These are phyloP conservation scores for Medicago ruthenica DNA, from an alignment of 306 rosid genomes.

Conservation along the genomic window DNA sequence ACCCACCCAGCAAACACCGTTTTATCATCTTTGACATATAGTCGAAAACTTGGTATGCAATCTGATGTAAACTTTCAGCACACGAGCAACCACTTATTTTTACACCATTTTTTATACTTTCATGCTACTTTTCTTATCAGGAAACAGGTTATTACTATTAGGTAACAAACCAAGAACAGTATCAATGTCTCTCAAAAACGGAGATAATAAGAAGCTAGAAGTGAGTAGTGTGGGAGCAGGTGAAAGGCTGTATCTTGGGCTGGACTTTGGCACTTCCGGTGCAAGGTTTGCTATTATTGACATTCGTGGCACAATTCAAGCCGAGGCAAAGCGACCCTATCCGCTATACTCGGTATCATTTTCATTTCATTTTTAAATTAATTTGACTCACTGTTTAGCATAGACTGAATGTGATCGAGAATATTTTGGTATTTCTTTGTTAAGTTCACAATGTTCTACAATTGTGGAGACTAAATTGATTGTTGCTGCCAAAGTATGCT, in stretches of 20 bases:
- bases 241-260: constrained; percentile 75
- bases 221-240: neutral
- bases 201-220: neutral
- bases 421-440: neutral
- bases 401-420: neutral
- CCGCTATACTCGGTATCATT: constrained; percentile 62
- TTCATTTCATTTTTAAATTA: neutral
- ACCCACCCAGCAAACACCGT: constrained; percentile 38
- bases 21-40: constrained; percentile 35
- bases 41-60: constrained; percentile 45
- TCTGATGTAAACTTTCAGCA: neutral
- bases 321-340: constrained; percentile 79
- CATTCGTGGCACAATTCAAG: constrained; percentile 58
- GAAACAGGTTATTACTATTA: constrained; percentile 32
- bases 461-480: neutral
- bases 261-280: constrained; percentile 93
- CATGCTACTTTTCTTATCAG: constrained; percentile 33
- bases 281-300: constrained; percentile 88
- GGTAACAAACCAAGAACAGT: constrained; percentile 35
- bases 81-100: neutral
- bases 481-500: constrained; percentile 35
- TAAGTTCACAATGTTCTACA: neutral
- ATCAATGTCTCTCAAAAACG: constrained; percentile 52
- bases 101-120: neutral
- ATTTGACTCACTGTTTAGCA: neutral